Evolutionary conservation across 202 grass and related monocot genomes (phyloP), one percentile per base, ranked within the genome.

Genomic region (Schoenoplectus triqueter): DNA sequence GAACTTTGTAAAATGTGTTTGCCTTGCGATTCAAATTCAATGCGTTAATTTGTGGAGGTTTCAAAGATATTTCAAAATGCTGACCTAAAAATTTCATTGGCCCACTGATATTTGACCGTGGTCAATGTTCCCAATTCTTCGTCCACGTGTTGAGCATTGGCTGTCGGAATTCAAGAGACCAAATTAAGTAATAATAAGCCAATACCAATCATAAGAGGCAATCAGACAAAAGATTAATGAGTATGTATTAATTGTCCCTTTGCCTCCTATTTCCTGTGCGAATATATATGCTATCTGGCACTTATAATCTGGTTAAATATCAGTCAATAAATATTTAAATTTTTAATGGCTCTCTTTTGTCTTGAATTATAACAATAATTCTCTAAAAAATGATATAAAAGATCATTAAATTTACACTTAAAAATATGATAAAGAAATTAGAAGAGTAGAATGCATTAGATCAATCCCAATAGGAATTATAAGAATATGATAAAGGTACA

Each of bases 151-250:
- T 13, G 8, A 2, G 11, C 59, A 86, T 57, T 46, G 50, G 45
- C 2, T 79, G 49, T 80, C 65, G 64, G 51, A 80, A n/a, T 44
- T 49, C n/a, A 21, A 80, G 62, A 61, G 52, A 81, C 75, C 84
- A 60, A 81, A 80, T 69, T 14, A 47, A 54, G 21, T 42, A 59
- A 61, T 78, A 41, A 52, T 31, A 46, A 80, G 65, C 20, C 48
- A 83, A 48, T 6, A 66, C 17, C 61, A 82, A 82, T 81, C 42
- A 21, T 41, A 77, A n/a, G 5, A 78, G 74, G 52, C 19, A 39
- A 66, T 66, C 64, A 66, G 21, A 9, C 48, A 76, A 76, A 39
- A 20, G 7, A 50, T 75, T 13, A 73, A 49, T 50, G 9, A 39
- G 20, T 75, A 49, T 18, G 44, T 48, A 47, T 75, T 75, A 55